Evolutionary conservation across 345 rosid species (phyloP).

Genomic region (Pelargonium nanum): DNA sequence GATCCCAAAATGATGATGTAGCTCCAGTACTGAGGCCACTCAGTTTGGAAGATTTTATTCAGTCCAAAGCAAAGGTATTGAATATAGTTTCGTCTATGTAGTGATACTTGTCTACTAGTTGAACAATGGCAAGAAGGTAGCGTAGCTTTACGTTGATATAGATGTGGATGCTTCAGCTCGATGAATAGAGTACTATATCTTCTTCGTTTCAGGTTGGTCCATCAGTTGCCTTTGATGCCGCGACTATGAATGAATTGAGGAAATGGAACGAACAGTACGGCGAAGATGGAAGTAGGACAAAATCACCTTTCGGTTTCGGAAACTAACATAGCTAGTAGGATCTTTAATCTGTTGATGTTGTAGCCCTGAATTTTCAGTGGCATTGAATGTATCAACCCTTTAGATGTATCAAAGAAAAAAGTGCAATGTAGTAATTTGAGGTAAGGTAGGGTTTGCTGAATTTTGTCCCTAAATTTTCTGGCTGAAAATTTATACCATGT

Average conservation of each 20-base stretch:
- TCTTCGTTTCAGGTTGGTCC: slow-evolving; percentile 63
- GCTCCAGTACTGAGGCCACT: slow-evolving; percentile 49
- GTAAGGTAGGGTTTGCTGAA: too few relatives aligned
- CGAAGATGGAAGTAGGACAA: slow-evolving; percentile 84
- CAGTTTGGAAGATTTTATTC: slow-evolving; percentile 66
- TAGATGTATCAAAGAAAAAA: too few relatives aligned
- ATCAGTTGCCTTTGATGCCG: slow-evolving; percentile 74
- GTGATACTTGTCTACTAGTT: too few relatives aligned
- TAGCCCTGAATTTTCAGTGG: not conserved
- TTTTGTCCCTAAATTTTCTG: too few relatives aligned
- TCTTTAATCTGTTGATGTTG: not conserved
- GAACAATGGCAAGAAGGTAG: too few relatives aligned
- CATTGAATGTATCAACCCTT: too few relatives aligned
- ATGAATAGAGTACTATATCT: not conserved
- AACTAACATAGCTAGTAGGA: slow-evolving; percentile 3
- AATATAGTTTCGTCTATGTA: too few relatives aligned
- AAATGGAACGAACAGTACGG: slow-evolving; percentile 99
- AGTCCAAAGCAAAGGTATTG: slow-evolving; percentile 77
- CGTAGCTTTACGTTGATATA: not conserved
- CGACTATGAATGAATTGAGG: slow-evolving; percentile 89
- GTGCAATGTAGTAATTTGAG: too few relatives aligned
- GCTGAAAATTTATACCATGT: too few relatives aligned
- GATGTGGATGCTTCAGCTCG: not conserved
- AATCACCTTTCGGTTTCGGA: slow-evolving; percentile 80
- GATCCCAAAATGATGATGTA: slow-evolving; percentile 25